phyloP scores from a whole-genome alignment of 495 filamentous ascomycete species.

The Daldinia vernicosa region DNA sequence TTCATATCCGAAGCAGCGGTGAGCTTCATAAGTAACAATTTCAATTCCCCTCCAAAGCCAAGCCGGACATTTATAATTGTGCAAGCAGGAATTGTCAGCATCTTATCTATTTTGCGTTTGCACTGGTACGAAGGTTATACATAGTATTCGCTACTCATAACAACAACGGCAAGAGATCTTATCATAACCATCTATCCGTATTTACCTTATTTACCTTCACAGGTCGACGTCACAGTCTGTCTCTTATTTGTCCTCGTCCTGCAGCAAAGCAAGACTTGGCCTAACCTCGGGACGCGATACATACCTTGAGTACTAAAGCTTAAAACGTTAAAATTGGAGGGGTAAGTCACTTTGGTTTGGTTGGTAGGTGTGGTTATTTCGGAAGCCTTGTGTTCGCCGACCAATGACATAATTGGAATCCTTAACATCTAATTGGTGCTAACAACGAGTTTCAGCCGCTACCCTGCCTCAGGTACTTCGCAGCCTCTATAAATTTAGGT shows the following conservation, averaged over 20 bases:
- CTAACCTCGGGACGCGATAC: slow-evolving; percentile 24
- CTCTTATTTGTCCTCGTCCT: slow-evolving; percentile 2
- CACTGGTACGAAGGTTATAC: background rate
- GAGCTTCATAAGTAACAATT: slow-evolving; percentile 18
- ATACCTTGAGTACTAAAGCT: slow-evolving; percentile 19
- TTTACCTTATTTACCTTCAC: background rate
- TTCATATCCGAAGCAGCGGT: slow-evolving; percentile 35
- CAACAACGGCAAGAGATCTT: background rate
- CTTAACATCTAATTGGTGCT: slow-evolving; percentile 23
- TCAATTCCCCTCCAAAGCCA: slow-evolving; percentile 5
- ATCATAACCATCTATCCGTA: background rate
- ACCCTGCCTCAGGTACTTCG: slow-evolving; percentile 6
- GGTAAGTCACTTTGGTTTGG: slow-evolving; percentile 26
- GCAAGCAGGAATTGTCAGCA: background rate
- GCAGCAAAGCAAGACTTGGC: slow-evolving; percentile 20
- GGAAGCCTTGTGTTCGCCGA: slow-evolving; percentile 27
- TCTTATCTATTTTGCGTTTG: background rate
- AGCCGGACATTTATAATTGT: slow-evolving; percentile 9
- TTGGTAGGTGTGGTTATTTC: slow-evolving; percentile 12
- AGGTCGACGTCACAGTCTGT: slow-evolving; percentile 11
- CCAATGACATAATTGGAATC: slow-evolving; percentile 39
- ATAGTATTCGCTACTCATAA: background rate
- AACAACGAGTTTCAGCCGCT: slow-evolving; percentile 36
- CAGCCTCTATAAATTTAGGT: background rate
- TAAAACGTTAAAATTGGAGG: slow-evolving; percentile 31